A percentile compares a stretch with the other conserved stretches of the same genome.
Conservation (phyloP, 306 rosid species). For the Urtica urens region DNA sequence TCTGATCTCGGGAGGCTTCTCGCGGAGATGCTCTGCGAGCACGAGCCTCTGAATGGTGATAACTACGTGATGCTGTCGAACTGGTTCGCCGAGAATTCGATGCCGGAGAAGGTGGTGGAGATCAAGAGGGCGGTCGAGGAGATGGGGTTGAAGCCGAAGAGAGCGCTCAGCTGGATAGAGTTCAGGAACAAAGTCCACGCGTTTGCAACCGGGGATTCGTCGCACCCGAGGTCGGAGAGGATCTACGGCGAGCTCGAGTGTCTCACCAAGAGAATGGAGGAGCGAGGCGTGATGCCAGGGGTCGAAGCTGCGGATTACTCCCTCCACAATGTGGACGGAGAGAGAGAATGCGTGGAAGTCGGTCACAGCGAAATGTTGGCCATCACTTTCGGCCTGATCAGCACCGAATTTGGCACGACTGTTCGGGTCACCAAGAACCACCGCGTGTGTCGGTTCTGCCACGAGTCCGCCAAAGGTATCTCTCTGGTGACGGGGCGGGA, state of each 20-base stretch:
- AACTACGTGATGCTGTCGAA: constrained; percentile 51
- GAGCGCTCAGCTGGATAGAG: constrained; percentile 53
- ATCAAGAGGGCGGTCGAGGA: constrained; percentile 30
- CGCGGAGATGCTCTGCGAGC: constrained; percentile 45
- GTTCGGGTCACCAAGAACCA: constrained; percentile 46
- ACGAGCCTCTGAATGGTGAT: constrained; percentile 53
- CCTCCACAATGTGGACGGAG: constrained; percentile 58
- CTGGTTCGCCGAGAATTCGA: constrained; percentile 38
- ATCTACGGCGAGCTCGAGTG: constrained; percentile 41
- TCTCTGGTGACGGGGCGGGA: constrained; percentile 38
- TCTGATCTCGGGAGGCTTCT: constrained; percentile 30
- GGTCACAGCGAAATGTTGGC: constrained; percentile 67
- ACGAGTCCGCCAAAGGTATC: constrained; percentile 38
- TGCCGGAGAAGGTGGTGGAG: constrained; percentile 33
- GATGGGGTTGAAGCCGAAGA: constrained; percentile 51
- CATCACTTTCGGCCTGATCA: constrained; percentile 52
- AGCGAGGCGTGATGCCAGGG: constrained; percentile 14
- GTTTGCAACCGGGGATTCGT: constrained; percentile 58
- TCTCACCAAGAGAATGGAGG: constrained; percentile 48
- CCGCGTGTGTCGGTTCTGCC: constrained; percentile 43
- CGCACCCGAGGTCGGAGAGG: constrained; percentile 49
- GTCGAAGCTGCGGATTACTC: constrained; percentile 42
- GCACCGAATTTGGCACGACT: constrained; percentile 31
- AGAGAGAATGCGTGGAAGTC: constrained; percentile 47
- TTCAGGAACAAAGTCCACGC: constrained; percentile 50